phyloP scores from a whole-genome alignment of 352 stramenopile species.

The Elongisporangium anandrum region DNA sequence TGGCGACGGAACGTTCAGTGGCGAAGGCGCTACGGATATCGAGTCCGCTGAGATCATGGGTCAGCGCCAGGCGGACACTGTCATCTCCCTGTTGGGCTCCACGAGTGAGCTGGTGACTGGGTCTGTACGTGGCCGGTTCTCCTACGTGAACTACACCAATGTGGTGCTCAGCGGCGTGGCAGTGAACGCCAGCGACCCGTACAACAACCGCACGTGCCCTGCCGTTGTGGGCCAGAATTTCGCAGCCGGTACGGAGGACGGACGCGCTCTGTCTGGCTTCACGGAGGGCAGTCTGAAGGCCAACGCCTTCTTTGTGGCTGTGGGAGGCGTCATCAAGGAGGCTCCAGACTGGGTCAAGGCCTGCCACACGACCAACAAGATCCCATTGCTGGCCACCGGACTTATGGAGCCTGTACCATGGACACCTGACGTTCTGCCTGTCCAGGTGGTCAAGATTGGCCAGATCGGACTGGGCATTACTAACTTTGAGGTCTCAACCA shows the following conservation, averaged over 20 bases:
- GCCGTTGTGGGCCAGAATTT: conserved; percentile 49
- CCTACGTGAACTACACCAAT: conserved; percentile 47
- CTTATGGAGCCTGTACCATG: conserved; percentile 37
- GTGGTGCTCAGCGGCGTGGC: conserved; percentile 22
- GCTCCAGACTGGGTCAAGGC: conserved; percentile 32
- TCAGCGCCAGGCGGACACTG: conserved; percentile 23
- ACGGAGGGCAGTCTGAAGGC: conserved; percentile 27
- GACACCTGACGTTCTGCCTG: conserved; percentile 39
- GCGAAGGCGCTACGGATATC: conserved; percentile 26
- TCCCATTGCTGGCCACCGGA: conserved; percentile 28
- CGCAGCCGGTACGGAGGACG: conserved; percentile 41
- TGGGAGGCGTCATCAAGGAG: conserved; percentile 19
- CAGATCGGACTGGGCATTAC: conserved; percentile 44
- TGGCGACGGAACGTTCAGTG: conserved; percentile 37
- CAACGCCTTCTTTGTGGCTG: conserved; percentile 20
- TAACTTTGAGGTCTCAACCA: conserved; percentile 61
- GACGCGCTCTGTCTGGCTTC: conserved; percentile 24
- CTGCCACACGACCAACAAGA: conserved; percentile 36
- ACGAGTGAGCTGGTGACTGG: conserved; percentile 21
- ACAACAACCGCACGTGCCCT: conserved; percentile 33
- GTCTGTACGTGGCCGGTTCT: conserved; percentile 20
- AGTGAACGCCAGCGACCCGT: conserved; percentile 16
- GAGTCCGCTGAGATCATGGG: conserved; percentile 43
- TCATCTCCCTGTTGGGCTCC: conserved; percentile 17
- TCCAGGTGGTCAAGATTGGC: conserved; percentile 51